phyloP scores from a whole-genome alignment of 2,329 filamentous ascomycete genomes.

The Oidium heveae region DNA sequence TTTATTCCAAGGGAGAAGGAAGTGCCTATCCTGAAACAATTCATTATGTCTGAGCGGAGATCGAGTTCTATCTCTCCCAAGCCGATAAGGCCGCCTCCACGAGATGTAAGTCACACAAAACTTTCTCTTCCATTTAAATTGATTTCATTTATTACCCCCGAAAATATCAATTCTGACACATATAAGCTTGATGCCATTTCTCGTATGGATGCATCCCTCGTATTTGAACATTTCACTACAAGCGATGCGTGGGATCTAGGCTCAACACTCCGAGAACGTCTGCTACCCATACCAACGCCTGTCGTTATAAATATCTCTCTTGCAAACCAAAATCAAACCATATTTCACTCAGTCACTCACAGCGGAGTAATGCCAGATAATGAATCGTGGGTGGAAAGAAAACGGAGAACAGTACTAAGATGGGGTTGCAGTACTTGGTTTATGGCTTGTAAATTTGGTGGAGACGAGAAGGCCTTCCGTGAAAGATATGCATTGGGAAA shows the following conservation, averaged over 20 bases:
- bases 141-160: too few species aligned
- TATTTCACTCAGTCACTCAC: conserved; percentile 49
- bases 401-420: conserved; percentile 44
- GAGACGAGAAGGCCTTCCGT: conserved; percentile 38
- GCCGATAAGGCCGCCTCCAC: neutral
- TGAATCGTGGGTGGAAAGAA: conserved; percentile 43
- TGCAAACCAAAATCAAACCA: conserved; percentile 27
- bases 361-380: conserved; percentile 36
- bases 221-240: conserved; percentile 26
- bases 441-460: conserved; percentile 39
- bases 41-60: neutral
- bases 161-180: neutral
- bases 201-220: conserved; percentile 11
- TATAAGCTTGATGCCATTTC: conserved; percentile 12
- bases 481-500: conserved; percentile 36
- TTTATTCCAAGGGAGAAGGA: neutral
- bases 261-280: conserved; percentile 34
- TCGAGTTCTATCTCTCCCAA: conserved; percentile 5
- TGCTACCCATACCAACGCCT: conserved; percentile 27
- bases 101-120: conserved; percentile 5
- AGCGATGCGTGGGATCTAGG: conserved; percentile 41
- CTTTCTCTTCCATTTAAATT: too few species aligned
- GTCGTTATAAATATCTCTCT: conserved; percentile 38
- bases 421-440: conserved; percentile 48
- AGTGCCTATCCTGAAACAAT: neutral